Evolutionary conservation across 2,329 filamentous ascomycete species (phyloP).

Genomic region (Fusarium albosuccineum): DNA sequence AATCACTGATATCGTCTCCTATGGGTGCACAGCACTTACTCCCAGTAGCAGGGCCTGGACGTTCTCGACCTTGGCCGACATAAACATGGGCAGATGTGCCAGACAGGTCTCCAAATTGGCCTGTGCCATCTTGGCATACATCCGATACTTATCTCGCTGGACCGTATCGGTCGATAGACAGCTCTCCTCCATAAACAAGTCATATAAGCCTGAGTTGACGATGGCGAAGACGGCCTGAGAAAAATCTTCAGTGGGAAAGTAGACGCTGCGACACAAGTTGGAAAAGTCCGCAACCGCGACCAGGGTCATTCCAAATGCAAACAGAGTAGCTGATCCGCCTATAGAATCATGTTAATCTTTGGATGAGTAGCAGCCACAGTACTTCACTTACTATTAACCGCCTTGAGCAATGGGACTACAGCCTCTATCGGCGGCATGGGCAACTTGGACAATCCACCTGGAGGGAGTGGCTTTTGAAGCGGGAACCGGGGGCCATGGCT

Average conservation of each 20-base stretch:
- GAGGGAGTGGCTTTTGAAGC: slow-evolving; percentile 59
- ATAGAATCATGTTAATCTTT: background rate
- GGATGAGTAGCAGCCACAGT: background rate
- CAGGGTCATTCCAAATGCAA: background rate
- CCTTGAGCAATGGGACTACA: slow-evolving; percentile 61
- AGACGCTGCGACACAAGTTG: slow-evolving; percentile 61
- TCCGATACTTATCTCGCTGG: slow-evolving; percentile 51
- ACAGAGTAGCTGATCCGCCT: background rate
- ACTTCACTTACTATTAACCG: slow-evolving; percentile 56
- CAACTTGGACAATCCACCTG: slow-evolving; percentile 61
- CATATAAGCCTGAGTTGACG: slow-evolving; percentile 62
- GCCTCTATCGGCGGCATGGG: slow-evolving; percentile 65
- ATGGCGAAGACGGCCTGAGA: slow-evolving; percentile 63
- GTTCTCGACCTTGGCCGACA: slow-evolving; percentile 66
- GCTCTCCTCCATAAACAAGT: slow-evolving; percentile 60
- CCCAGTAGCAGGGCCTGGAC: slow-evolving; percentile 69
- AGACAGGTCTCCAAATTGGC: slow-evolving; percentile 64
- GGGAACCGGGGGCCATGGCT: slow-evolving; percentile 58
- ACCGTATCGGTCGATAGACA: slow-evolving; percentile 49
- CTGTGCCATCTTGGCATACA: slow-evolving; percentile 56
- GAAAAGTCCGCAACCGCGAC: slow-evolving; percentile 62
- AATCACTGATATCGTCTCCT: background rate
- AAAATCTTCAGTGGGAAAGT: slow-evolving; percentile 64
- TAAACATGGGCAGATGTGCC: slow-evolving; percentile 65
- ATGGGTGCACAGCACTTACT: slow-evolving; percentile 52